Conservation (phyloP, 208 protist genomes). For the Acanthamoeba divionensis region DNA sequence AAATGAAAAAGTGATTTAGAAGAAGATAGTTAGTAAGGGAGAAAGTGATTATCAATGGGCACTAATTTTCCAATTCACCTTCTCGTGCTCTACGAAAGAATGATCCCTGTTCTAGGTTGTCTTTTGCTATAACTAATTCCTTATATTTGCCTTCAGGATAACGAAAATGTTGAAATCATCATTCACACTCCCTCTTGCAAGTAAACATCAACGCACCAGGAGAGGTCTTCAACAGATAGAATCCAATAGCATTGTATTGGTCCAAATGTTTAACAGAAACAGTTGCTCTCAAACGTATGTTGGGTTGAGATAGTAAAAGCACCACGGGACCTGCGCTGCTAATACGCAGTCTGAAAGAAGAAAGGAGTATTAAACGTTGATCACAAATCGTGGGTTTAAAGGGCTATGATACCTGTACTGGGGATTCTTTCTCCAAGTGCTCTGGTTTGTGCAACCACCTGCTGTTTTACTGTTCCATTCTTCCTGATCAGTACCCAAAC, state of each 20-base stretch:
- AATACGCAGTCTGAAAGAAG: too few species aligned
- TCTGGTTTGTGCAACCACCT: constrained; percentile 5
- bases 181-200: background rate
- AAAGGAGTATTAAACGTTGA: too few species aligned
- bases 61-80: background rate
- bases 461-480: constrained; percentile 16
- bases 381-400: too few species aligned
- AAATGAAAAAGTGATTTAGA: background rate
- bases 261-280: too few species aligned
- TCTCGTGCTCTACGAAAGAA: constrained; percentile 26
- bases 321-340: too few species aligned
- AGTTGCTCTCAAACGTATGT: too few species aligned
- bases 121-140: background rate
- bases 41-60: background rate
- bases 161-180: background rate
- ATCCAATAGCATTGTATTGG: background rate
- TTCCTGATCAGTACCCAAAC: background rate
- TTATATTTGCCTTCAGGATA: background rate
- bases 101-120: background rate
- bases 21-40: background rate
- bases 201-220: background rate
- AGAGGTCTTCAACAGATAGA: constrained; percentile 17
- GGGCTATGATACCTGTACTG: background rate
- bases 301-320: too few species aligned
- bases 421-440: background rate